These are phyloP conservation scores for Cyclanthera cordifolia DNA, from an alignment of 306 rosid species.

Conservation along the genomic window DNA sequence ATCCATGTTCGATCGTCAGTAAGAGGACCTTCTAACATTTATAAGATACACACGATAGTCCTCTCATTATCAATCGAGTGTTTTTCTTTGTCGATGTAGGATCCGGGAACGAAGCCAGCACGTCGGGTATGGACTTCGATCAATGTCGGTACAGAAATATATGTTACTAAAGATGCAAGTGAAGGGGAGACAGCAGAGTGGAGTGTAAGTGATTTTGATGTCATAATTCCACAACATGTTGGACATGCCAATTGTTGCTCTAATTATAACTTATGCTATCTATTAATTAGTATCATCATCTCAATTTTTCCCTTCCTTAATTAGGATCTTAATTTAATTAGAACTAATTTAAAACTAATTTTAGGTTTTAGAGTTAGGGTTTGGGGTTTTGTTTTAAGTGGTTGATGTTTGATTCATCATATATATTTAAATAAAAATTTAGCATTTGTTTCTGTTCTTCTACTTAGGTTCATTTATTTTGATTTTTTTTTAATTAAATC, in stretches of 20 bases:
- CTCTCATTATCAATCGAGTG: too few relatives aligned
- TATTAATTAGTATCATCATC: not conserved
- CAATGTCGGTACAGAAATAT: conserved; percentile 42
- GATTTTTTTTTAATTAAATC: too few relatives aligned
- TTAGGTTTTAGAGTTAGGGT: not conserved
- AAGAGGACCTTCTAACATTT: too few relatives aligned
- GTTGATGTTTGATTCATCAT: too few relatives aligned
- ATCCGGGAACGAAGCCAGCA: conserved; percentile 40
- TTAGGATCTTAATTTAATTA: too few relatives aligned
- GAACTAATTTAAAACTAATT: too few relatives aligned
- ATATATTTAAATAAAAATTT: too few relatives aligned
- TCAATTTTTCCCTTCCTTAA: not conserved
- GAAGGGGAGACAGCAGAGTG: conserved; percentile 28
- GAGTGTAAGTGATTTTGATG: conserved; percentile 42
- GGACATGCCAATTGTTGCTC: not conserved
- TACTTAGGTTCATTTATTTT: not conserved
- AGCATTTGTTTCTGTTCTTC: not conserved
- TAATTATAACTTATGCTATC: not conserved
- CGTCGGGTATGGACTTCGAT: conserved; percentile 36
- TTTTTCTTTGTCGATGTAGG: conserved; percentile 23
- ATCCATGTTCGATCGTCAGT: too few relatives aligned
- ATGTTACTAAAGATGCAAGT: conserved; percentile 18
- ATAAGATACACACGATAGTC: too few relatives aligned
- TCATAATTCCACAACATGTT: conserved; percentile 17
- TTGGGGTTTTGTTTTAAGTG: too few relatives aligned